Percentiles rank a stretch among this genome's conserved stretches.
Conservation (phyloP, 768 basidiomycete species). For the Butyriboletus loyo region DNA sequence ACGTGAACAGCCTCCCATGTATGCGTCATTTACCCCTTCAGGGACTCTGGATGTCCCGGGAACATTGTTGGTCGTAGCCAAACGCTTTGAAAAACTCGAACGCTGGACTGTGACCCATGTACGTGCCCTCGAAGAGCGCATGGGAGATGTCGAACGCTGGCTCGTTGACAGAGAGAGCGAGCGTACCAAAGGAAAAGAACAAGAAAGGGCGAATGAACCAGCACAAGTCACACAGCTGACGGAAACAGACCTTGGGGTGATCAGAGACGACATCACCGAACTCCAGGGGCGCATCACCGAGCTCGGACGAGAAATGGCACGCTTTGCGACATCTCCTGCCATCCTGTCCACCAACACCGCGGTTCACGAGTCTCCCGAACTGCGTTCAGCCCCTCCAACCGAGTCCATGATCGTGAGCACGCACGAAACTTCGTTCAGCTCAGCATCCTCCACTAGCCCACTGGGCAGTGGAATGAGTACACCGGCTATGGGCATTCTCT, state of each 20-base stretch:
- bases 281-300: constrained; percentile 72
- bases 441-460: constrained; percentile 14
- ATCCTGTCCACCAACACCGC: constrained; percentile 46
- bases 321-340: constrained; percentile 53
- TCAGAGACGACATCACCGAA: constrained; percentile 69
- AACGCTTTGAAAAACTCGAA: constrained; percentile 83
- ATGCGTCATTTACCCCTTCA: constrained; percentile 69
- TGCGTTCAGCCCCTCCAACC: constrained; percentile 44
- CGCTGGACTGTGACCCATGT: constrained; percentile 89
- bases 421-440: constrained; percentile 24
- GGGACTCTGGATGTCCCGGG: constrained; percentile 74
- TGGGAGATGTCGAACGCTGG: constrained; percentile 91
- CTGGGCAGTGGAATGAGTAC: constrained; percentile 11
- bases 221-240: constrained; percentile 15
- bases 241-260: constrained; percentile 43
- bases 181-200: constrained; percentile 41
- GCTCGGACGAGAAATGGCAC: constrained; percentile 79
- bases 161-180: constrained; percentile 81
- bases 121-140: constrained; percentile 84
- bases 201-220: constrained; percentile 11
- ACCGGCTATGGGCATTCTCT: constrained; percentile 9
- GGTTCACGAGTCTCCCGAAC: constrained; percentile 40
- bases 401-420: constrained; percentile 43
- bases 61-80: constrained; percentile 70
- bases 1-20: constrained; percentile 62